These are phyloP conservation scores for Monilinia aucupariae DNA, from an alignment of 2,329 filamentous ascomycete species.

Conservation along the genomic window DNA sequence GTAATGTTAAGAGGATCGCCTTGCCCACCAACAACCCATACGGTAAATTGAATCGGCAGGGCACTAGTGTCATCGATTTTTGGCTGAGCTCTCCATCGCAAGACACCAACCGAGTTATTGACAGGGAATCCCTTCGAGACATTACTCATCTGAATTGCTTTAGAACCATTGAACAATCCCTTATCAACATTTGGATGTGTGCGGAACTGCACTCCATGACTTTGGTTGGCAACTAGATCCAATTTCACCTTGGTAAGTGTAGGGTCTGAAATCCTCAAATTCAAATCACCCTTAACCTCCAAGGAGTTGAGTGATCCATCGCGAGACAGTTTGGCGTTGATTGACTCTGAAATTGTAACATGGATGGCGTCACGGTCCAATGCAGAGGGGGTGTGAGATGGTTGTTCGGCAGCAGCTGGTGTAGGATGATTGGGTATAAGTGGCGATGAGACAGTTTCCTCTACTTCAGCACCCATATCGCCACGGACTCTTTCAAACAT, in stretches of 20 bases:
- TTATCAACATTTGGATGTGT: slow-evolving; percentile 97
- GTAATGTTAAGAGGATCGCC: slow-evolving; percentile 82
- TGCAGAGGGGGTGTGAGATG: slow-evolving; percentile 54
- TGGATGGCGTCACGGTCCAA: slow-evolving; percentile 80
- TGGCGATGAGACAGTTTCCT: slow-evolving; percentile 58
- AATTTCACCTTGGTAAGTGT: slow-evolving; percentile 90
- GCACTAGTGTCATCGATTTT: slow-evolving; percentile 74
- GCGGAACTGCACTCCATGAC: slow-evolving; percentile 82
- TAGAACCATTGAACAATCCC: slow-evolving; percentile 73
- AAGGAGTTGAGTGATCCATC: slow-evolving; percentile 85
- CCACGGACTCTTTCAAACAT: slow-evolving; percentile 95
- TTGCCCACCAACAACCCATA: slow-evolving; percentile 89
- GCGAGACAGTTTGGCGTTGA: slow-evolving; percentile 80
- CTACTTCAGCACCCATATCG: slow-evolving; percentile 81
- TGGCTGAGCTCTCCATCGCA: slow-evolving; percentile 85
- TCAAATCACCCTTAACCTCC: slow-evolving; percentile 85
- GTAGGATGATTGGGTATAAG: slow-evolving; percentile 53
- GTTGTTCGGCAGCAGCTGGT: slow-evolving; percentile 47
- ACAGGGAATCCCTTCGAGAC: slow-evolving; percentile 82
- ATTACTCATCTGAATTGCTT: slow-evolving; percentile 86
- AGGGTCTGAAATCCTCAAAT: slow-evolving; percentile 82
- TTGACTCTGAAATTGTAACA: slow-evolving; percentile 81
- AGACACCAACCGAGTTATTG: slow-evolving; percentile 87
- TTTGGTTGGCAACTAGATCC: slow-evolving; percentile 67
- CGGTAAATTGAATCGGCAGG: slow-evolving; percentile 90